These are phyloP conservation scores for Trichoderma atrobrunneum DNA, from an alignment of 2,329 filamentous ascomycete species.

Conservation along the genomic window DNA sequence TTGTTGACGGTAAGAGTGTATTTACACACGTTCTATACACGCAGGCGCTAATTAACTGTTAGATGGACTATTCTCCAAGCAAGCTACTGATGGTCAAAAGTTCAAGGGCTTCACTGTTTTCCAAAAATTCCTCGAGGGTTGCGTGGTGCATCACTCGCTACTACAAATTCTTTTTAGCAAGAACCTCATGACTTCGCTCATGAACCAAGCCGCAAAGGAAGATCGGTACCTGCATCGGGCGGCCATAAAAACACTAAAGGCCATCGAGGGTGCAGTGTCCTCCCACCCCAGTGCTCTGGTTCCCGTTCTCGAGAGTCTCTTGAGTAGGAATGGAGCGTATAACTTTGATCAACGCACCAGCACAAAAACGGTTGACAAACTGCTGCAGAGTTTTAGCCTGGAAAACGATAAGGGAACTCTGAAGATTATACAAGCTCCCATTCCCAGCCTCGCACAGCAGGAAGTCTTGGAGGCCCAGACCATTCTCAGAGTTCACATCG, in stretches of 20 bases:
- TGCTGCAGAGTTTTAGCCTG: slow-evolving; percentile 60
- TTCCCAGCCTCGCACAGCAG: slow-evolving; percentile 30
- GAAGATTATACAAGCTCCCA: slow-evolving; percentile 45
- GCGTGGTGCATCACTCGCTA: slow-evolving; percentile 45
- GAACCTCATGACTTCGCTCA: slow-evolving; percentile 77
- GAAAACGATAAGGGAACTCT: slow-evolving; percentile 55
- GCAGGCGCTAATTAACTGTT: slow-evolving; percentile 24
- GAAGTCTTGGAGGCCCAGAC: slow-evolving; percentile 31
- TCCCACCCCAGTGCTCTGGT: slow-evolving; percentile 58
- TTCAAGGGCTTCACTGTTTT: slow-evolving; percentile 89
- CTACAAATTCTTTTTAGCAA: slow-evolving; percentile 69
- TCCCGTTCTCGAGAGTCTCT: slow-evolving; percentile 63
- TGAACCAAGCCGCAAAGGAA: slow-evolving; percentile 76
- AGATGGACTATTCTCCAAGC: slow-evolving; percentile 81
- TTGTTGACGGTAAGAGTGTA: slow-evolving; percentile 71
- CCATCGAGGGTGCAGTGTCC: slow-evolving; percentile 64
- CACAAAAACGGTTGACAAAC: slow-evolving; percentile 76
- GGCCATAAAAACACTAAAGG: slow-evolving; percentile 71
- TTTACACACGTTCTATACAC: not conserved
- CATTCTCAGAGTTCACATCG: slow-evolving; percentile 48
- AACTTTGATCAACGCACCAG: slow-evolving; percentile 86
- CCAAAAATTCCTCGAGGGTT: slow-evolving; percentile 64
- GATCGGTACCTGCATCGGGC: slow-evolving; percentile 78
- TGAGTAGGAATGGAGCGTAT: slow-evolving; percentile 66
- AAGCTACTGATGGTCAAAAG: slow-evolving; percentile 83